These are phyloP conservation scores for Plicaturopsis crispa DNA, from an alignment of 768 basidiomycete genomes.

Conservation along the genomic window DNA sequence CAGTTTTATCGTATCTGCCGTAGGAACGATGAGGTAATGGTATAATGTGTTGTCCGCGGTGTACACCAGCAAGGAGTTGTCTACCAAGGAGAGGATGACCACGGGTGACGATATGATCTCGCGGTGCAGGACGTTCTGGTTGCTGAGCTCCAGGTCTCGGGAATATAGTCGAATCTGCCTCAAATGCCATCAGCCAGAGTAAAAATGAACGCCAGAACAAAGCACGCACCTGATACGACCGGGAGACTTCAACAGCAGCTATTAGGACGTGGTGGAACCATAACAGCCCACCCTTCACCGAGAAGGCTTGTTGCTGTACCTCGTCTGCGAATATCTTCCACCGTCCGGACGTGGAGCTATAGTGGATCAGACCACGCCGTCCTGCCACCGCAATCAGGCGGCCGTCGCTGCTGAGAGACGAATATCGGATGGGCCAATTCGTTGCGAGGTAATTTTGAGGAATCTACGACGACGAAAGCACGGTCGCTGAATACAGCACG, in stretches of 20 bases:
- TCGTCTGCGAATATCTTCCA: slow-evolving; percentile 88
- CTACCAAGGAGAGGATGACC: slow-evolving; percentile 84
- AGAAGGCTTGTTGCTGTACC: slow-evolving; percentile 79
- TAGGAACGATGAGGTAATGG: slow-evolving; percentile 88
- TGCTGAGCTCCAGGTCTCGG: slow-evolving; percentile 80
- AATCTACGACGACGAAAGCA: slow-evolving; percentile 42
- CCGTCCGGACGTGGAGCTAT: slow-evolving; percentile 87
- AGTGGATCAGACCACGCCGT: slow-evolving; percentile 84
- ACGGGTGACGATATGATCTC: slow-evolving; percentile 73
- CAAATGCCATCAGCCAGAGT: slow-evolving; percentile 5
- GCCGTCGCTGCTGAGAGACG: slow-evolving; percentile 85
- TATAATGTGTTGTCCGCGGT: slow-evolving; percentile 89
- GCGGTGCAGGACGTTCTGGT: slow-evolving; percentile 76
- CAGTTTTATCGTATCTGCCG: slow-evolving; percentile 73
- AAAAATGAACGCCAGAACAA: neutral
- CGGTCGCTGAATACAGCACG: neutral
- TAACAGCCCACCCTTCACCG: slow-evolving; percentile 82
- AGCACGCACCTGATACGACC: slow-evolving; percentile 61
- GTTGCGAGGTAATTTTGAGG: slow-evolving; percentile 82
- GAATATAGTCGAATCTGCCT: slow-evolving; percentile 92
- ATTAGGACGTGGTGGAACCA: slow-evolving; percentile 98
- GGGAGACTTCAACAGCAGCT: slow-evolving; percentile 79
- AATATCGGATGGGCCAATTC: slow-evolving; percentile 94
- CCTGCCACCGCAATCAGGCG: slow-evolving; percentile 91
- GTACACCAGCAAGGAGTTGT: slow-evolving; percentile 92